Evolutionary conservation across 768 basidiomycete genomes (phyloP), one percentile per base, ranked within the genome.

Genomic region (Amanita exitialis): DNA sequence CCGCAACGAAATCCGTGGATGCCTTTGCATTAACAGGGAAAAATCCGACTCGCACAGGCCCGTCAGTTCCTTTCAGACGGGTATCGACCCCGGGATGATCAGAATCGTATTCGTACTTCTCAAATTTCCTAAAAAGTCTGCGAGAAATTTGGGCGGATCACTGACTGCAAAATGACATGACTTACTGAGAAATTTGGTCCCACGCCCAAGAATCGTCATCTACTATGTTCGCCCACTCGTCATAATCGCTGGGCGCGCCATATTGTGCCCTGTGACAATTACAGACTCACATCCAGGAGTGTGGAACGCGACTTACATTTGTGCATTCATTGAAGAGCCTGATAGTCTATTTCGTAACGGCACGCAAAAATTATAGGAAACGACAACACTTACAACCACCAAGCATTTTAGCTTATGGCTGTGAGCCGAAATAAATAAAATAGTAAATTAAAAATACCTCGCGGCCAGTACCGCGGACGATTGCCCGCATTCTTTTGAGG

Each of bases 51-150:
- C 72, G 66, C 7, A 86, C 70, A 0, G 83, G 83, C 0, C 86
- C 86, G 1, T 63, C 47, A 0, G 62, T 63, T 2, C 84, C 83
- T 12, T 69, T 77, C 1, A 67, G 66, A 3, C 69, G 61, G 1
- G 61, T 49, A 49, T 85, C 75, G 5, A 85, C 79, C 1, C 60
- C 58, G 4, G 83, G 77, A 56, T 75, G 78, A 6, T 68, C 59
- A 0, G 73, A 64, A 53, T 80, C 69, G 3, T 77, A 76, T 37
- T 66, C 66, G 56, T 72, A 85, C 15, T 66, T 71, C 61, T 88
- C 84, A 39, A 86, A 84, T 61, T 83, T 87, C 32, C 61, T 70
- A 58, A 87, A 80, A 57, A 84, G 87, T 34, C 83, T 86, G 52
- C 34, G 38, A 15, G 16, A 18, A 5, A 25, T 16, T 15, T 10